phyloP scores from a whole-genome alignment of 2,329 filamentous ascomycete species.

The Leptoxyphium fumago region DNA sequence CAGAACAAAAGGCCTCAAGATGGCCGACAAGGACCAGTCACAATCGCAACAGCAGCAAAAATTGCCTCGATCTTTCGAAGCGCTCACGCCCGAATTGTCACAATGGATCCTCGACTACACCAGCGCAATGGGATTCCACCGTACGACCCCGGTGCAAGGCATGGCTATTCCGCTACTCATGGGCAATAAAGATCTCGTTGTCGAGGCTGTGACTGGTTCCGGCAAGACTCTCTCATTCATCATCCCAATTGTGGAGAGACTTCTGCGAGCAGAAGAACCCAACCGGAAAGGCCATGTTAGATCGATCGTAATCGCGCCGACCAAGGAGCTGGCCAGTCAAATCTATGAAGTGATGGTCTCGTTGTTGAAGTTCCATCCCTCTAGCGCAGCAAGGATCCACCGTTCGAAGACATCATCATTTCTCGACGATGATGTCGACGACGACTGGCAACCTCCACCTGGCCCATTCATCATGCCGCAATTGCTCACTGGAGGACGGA shows the following conservation, averaged over 20 bases:
- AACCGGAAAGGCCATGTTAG: slow-evolving; percentile 82
- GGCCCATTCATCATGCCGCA: slow-evolving; percentile 57
- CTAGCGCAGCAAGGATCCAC: slow-evolving; percentile 56
- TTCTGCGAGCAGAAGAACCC: slow-evolving; percentile 65
- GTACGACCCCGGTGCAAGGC: slow-evolving; percentile 90
- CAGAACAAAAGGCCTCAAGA: neutral
- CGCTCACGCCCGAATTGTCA: slow-evolving; percentile 53
- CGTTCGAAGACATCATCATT: slow-evolving; percentile 22
- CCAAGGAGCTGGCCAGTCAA: slow-evolving; percentile 77
- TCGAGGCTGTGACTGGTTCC: slow-evolving; percentile 82
- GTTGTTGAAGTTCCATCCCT: slow-evolving; percentile 66
- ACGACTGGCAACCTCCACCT: slow-evolving; percentile 28
- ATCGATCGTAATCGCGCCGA: slow-evolving; percentile 84
- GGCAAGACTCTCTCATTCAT: slow-evolving; percentile 82
- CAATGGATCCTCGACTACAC: slow-evolving; percentile 81
- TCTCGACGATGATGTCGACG: slow-evolving; percentile 20
- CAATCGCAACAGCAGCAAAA: slow-evolving; percentile 5
- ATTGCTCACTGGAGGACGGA: slow-evolving; percentile 71
- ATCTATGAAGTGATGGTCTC: slow-evolving; percentile 70
- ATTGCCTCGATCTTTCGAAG: slow-evolving; percentile 48
- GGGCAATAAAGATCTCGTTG: slow-evolving; percentile 81
- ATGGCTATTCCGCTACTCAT: slow-evolving; percentile 80
- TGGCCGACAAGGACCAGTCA: slow-evolving; percentile 6
- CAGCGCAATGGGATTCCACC: slow-evolving; percentile 66
- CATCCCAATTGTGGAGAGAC: slow-evolving; percentile 67